Evolutionary conservation across 2,329 filamentous ascomycete species (phyloP).

Genomic region (Pezizomycotina sp.): DNA sequence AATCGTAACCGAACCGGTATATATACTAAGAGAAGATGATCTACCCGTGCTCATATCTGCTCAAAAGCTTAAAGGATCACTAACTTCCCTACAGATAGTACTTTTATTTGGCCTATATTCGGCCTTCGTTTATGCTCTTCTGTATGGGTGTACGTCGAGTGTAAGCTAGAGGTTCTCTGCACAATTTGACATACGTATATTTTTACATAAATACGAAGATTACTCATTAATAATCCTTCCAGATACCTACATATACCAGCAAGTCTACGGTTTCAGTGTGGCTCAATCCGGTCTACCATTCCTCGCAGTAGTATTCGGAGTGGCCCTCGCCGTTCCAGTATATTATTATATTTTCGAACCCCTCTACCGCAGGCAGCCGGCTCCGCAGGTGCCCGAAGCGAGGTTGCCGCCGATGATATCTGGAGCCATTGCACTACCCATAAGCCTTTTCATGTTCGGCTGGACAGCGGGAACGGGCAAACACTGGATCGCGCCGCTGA

Average conservation of each 20-base stretch:
- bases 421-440: conserved; percentile 2
- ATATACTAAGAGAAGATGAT: too few relatives aligned
- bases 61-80: too few relatives aligned
- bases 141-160: conserved; percentile 8
- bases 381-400: conserved; percentile 3
- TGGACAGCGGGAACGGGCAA: conserved; percentile 8
- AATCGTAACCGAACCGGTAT: conserved; percentile 6
- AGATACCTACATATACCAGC: conserved; percentile 8
- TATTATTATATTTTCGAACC: conserved; percentile 8
- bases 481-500: conserved; percentile 2
- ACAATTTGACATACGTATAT: background rate
- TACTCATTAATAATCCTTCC: background rate
- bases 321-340: conserved; percentile 2
- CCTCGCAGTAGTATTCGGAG: conserved; percentile 3
- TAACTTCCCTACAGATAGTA: too few relatives aligned
- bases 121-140: conserved; percentile 5
- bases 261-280: conserved; percentile 3
- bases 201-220: background rate
- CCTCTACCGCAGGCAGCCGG: background rate
- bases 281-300: conserved; percentile 5
- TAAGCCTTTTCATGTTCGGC: conserved; percentile 6
- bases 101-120: too few relatives aligned
- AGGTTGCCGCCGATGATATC: conserved; percentile 6
- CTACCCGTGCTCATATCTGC: too few relatives aligned
- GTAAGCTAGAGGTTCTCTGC: too few relatives aligned